Percentiles rank a stretch among this genome's conserved stretches.
Evolutionary conservation across 176 grass and related monocot genomes (phyloP).

Genomic region (Zoysia pacifica): DNA sequence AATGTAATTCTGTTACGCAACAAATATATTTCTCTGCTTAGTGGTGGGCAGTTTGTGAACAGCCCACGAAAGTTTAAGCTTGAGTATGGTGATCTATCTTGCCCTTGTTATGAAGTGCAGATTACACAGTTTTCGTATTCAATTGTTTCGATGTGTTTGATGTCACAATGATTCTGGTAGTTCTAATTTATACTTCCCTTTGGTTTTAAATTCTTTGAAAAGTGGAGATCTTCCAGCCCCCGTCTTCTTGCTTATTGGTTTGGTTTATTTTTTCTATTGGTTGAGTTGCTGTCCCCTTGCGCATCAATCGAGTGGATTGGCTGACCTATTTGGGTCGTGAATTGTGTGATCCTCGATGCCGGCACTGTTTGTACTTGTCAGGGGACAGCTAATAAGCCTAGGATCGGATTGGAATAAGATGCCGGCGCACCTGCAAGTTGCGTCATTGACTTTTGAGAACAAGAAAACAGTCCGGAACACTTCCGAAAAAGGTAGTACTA

Average conservation of each 20-base stretch:
- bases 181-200: too few species aligned
- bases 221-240: too few species aligned
- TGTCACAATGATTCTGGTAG: neutral
- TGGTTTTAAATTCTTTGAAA: too few species aligned
- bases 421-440: neutral
- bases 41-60: slow-evolving; percentile 17
- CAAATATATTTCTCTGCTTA: slow-evolving; percentile 27
- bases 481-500: neutral
- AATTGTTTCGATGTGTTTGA: neutral
- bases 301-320: neutral
- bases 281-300: neutral
- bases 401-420: slow-evolving; percentile 21
- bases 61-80: neutral
- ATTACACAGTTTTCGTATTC: too few species aligned
- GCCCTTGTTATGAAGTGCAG: neutral
- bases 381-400: neutral
- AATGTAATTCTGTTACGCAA: slow-evolving; percentile 35
- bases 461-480: neutral
- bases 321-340: neutral
- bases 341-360: neutral
- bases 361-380: neutral
- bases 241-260: neutral
- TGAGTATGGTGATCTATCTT: neutral
- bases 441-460: slow-evolving; percentile 2
- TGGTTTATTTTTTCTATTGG: neutral